Conservation (phyloP, 2,329 filamentous ascomycete genomes). For the Grosmannia clavigera region DNA sequence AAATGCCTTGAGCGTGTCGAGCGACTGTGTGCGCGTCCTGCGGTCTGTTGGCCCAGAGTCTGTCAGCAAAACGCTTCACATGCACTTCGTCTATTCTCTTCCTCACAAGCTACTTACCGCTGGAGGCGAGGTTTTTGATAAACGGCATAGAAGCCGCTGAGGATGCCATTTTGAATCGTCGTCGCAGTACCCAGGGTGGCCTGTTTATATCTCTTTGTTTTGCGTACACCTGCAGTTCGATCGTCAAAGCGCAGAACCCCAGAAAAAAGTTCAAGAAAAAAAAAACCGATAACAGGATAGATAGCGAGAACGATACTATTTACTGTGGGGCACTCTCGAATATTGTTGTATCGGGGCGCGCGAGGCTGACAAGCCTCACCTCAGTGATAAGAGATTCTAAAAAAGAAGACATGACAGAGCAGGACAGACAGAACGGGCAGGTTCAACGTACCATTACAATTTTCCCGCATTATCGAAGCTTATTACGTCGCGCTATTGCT, state of each 20-base stretch:
- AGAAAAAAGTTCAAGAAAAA: slow-evolving; percentile 1
- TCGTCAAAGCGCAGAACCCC: background rate
- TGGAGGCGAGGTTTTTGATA: slow-evolving; percentile 72
- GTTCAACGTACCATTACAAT: background rate
- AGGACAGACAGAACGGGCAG: background rate
- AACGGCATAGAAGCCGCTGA: slow-evolving; percentile 48
- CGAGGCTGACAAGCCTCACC: background rate
- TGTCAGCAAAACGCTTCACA: background rate
- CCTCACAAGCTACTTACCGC: slow-evolving; percentile 41
- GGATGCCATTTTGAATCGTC: background rate
- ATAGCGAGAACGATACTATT: background rate
- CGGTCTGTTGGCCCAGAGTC: slow-evolving; percentile 46
- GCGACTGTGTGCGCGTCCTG: slow-evolving; percentile 62
- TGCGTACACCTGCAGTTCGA: background rate
- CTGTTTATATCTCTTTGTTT: background rate
- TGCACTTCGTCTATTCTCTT: background rate
- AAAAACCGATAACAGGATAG: background rate
- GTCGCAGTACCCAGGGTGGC: background rate
- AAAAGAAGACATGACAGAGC: background rate
- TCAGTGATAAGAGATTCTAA: background rate
- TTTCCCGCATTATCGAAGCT: too few species aligned
- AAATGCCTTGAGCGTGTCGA: slow-evolving; percentile 66
- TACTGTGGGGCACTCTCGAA: background rate
- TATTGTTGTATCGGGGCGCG: background rate
- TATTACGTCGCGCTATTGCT: background rate